Evolutionary conservation across 1,284 basidiomycete genomes (phyloP).

Genomic region (Ceratobasidium sp.): DNA sequence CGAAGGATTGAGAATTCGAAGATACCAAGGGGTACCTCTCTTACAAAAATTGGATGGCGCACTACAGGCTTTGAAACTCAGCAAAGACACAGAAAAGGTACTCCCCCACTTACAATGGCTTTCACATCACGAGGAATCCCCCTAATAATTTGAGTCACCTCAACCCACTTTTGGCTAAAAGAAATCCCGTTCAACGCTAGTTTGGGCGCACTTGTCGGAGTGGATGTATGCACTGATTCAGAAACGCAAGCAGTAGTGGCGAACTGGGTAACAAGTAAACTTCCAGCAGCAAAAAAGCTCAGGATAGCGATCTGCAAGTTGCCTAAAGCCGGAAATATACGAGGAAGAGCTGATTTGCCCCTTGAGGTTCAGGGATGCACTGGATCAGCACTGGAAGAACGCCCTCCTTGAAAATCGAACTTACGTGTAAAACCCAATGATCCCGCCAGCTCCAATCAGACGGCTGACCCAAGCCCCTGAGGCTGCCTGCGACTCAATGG

Average conservation of each 20-base stretch:
- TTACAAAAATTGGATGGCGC: slow-evolving; percentile 87
- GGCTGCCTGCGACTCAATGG: slow-evolving; percentile 52
- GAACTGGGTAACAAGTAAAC: slow-evolving; percentile 58
- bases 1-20: neutral
- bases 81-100: slow-evolving; percentile 45
- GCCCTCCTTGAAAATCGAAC: neutral
- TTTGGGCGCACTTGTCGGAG: slow-evolving; percentile 50
- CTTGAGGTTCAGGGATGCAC: neutral
- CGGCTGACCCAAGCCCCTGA: slow-evolving; percentile 96
- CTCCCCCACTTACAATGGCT: slow-evolving; percentile 71
- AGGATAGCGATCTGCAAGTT: slow-evolving; percentile 81
- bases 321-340: slow-evolving; percentile 75
- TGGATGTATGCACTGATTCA: slow-evolving; percentile 74
- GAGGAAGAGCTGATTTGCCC: slow-evolving; percentile 77
- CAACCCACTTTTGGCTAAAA: slow-evolving; percentile 49
- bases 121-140: slow-evolving; percentile 79
- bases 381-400: neutral
- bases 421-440: slow-evolving; percentile 80
- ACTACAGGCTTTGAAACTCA: slow-evolving; percentile 57
- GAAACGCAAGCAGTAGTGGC: slow-evolving; percentile 60
- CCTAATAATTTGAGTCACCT: slow-evolving; percentile 74
- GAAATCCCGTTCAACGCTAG: neutral
- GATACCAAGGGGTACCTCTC: slow-evolving; percentile 52
- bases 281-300: slow-evolving; percentile 59
- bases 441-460: slow-evolving; percentile 84